Evolutionary conservation across 768 basidiomycete species (phyloP), one percentile per base, ranked within the genome.

Genomic region (Cystobasidium ongulense): DNA sequence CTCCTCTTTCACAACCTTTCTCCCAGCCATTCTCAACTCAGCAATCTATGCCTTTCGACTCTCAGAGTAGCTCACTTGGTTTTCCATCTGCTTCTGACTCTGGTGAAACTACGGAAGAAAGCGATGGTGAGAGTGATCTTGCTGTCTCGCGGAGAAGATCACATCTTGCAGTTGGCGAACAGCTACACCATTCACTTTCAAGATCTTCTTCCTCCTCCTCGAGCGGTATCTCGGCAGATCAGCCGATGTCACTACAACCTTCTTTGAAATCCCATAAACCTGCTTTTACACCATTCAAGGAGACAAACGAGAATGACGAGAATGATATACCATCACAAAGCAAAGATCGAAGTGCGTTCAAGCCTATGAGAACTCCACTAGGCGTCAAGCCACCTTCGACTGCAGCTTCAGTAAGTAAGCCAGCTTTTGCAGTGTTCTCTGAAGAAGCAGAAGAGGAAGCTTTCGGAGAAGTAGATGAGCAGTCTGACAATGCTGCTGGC

Each of bases 321-420:
- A 41, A 41, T 43, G 33, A 10, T 8, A 66, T 27, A 76, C 76
- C 46, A 21, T 5, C 75, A 75, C 75, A 53, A 61, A 21, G 77
- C 78, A 61, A 77, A 79, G 70, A 79, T 76, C 66, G 76, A 65
- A 23, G 74, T 23, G 74, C 73, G 11, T 50, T 41, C 38, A 75
- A 76, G 66, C 74, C 78, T 63, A 78, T 80, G 71, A 62, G 73
- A 35, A 78, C 80, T 17, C 79, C 80, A 43, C 36, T 79, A n/a
- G 75, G 72, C 0, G 36, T 74, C 7, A 67, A 67, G 23, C 2
- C 7, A 11, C 2, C 41, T 8, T 52, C 43, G 29, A 18, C 53
- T 8, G n/a, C 46, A 23, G 53, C 73, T 1, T 52, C 74, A 23
- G 74, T 39, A 29, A 17, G 17, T 23, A 33, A 64, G 63, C 63